Base-by-base conservation (phyloP, 2,329 filamentous ascomycete genomes). In the Diaporthe sp. region DNA sequence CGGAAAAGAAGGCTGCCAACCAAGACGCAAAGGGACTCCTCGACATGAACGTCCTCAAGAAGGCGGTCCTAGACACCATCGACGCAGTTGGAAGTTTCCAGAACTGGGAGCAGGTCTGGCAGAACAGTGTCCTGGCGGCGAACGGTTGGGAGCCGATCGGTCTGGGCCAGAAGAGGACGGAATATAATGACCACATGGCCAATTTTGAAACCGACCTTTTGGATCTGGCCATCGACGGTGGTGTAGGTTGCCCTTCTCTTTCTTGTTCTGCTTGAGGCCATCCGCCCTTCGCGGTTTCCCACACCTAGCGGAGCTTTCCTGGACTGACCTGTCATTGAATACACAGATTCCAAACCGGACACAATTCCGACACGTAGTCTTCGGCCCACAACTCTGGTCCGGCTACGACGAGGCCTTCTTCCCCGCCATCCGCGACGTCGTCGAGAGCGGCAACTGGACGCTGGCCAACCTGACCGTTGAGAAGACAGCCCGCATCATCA, bases 331-430 rank as follows among this genome's bases (percentile, higher is more conserved):
- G n/a, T 53, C 12, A 44, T 53, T 74, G 80, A 65, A 1, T 8
- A 8, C 73, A 70, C 74, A 95, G 94, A 90, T 98, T 6, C 94
- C 94, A 53, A 95, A 95, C 79, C 92, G 96, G 78, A 94, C 94
- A 7, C 97, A 98, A 85, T 99, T 95, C 88, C 98, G 97, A 84
- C 97, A 98, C 84, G 90, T 97, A 81, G 86, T 99, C 74, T 98
- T 96, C 82, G 96, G 94, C 2, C 97, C 97, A 0, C 91, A 95
- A 80, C 87, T 91, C 3, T 96, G 95, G 93, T 92, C 92, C 46
- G 91, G 90, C 51, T 90, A 93, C 78, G 90, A 93, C 44, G 90
- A 90, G 74, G 90, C 90, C 0, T 91, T 91, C 77, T 97, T 97
- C 85, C 96, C 96, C 0, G 93, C 93, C n/a, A 94, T 98, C 74